A percentile compares a stretch with the other conserved stretches of the same genome.
These are phyloP conservation scores for Phytophthora ohioensis DNA, from an alignment of 352 stramenopile genomes.

Conservation along the genomic window DNA sequence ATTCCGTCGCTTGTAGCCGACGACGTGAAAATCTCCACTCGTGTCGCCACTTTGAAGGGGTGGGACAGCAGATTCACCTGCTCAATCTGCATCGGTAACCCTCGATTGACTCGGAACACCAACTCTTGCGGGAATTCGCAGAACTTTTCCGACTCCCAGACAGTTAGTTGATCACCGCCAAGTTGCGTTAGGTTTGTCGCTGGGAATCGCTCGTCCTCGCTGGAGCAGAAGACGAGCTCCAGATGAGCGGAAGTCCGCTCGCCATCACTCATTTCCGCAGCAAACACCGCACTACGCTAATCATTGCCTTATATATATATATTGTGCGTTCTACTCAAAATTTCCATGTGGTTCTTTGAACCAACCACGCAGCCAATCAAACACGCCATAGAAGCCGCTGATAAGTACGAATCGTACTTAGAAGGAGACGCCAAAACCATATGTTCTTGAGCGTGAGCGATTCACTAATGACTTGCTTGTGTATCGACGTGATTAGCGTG, in stretches of 20 bases:
- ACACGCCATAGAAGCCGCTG: too few relatives aligned
- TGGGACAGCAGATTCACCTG: conserved; percentile 48
- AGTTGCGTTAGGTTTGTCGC: conserved; percentile 25
- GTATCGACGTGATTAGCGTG: too few relatives aligned
- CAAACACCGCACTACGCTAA: too few relatives aligned
- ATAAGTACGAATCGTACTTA: too few relatives aligned
- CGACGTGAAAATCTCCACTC: conserved; percentile 58
- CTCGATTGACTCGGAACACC: conserved; percentile 55
- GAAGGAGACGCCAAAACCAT: too few relatives aligned
- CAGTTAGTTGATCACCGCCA: background rate
- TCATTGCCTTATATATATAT: too few relatives aligned
- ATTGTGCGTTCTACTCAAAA: too few relatives aligned
- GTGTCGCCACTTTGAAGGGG: conserved; percentile 52
- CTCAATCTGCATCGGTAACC: conserved; percentile 18
- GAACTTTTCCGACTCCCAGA: conserved; percentile 66
- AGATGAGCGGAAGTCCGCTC: conserved; percentile 21
- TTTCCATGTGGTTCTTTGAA: too few relatives aligned
- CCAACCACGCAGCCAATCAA: too few relatives aligned
- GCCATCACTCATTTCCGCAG: background rate
- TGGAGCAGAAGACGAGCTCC: conserved; percentile 49
- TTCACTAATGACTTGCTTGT: too few relatives aligned
- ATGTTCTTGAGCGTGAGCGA: too few relatives aligned
- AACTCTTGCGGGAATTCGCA: conserved; percentile 71
- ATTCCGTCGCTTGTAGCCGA: background rate
- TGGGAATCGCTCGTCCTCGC: conserved; percentile 40